Evolutionary conservation across 2,329 filamentous ascomycete species (phyloP).

Genomic region (Stachybotrys chlorohalonatus): DNA sequence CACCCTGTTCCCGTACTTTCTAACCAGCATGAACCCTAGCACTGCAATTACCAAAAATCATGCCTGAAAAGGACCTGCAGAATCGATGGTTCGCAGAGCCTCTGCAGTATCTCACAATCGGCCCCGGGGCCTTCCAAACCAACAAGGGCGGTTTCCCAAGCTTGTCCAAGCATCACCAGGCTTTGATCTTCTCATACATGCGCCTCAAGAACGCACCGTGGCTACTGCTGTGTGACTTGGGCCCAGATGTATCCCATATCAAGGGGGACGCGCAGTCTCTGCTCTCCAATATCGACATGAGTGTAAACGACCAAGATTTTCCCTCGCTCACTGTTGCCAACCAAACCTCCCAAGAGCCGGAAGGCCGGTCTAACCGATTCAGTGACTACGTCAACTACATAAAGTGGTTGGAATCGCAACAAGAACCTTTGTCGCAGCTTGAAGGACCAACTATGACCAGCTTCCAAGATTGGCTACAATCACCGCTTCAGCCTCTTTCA

Average conservation of each 20-base stretch:
- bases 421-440: constrained; percentile 50
- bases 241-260: constrained; percentile 32
- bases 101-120: constrained; percentile 51
- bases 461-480: constrained; percentile 91
- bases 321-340: constrained; percentile 65
- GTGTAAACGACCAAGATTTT: constrained; percentile 42
- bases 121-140: constrained; percentile 43
- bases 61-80: constrained; percentile 53
- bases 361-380: constrained; percentile 19
- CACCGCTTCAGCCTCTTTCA: constrained; percentile 84
- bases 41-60: constrained; percentile 45
- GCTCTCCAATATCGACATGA: constrained; percentile 17
- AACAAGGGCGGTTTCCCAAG: constrained; percentile 55
- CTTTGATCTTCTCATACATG: constrained; percentile 54
- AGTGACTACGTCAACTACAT: constrained; percentile 66
- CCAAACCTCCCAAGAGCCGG: constrained; percentile 10
- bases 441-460: constrained; percentile 44
- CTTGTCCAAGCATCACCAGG: constrained; percentile 52
- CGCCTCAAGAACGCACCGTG: constrained; percentile 54
- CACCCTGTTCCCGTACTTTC: not conserved
- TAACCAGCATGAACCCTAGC: constrained; percentile 23
- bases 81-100: constrained; percentile 63
- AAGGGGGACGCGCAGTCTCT: constrained; percentile 12
- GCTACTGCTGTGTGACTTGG: constrained; percentile 54
- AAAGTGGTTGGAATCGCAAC: constrained; percentile 72